Evolutionary conservation across 2,329 filamentous ascomycete species (phyloP), one percentile per base, ranked within the genome.

Genomic region (Microdochium nivale): DNA sequence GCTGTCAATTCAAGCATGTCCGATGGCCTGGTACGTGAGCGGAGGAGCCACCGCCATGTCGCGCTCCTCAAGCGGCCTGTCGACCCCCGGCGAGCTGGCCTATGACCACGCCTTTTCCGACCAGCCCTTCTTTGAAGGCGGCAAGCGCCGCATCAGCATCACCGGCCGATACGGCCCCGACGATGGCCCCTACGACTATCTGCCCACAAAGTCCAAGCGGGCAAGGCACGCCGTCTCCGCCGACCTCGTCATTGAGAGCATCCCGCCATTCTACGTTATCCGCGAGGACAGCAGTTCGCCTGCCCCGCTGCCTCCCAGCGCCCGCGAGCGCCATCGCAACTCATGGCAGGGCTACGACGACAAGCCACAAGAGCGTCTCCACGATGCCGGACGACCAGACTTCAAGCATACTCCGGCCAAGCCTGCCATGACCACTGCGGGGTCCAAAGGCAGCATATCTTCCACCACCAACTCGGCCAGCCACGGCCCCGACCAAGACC

Each of bases 121-220:
- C 49, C 52, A 52, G 46, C 62, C 60, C 33, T 66, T 68, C 55
- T 52, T 65, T 53, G 60, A 62, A 25, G 65, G 61, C 53, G 70
- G 66, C 53, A 73, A 73, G 61, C 68, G 70, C 48, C 65, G 68
- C 27, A 64, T 68, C 51, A 68, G 65, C 57, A 59, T 67, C 48
- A 60, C 63, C 49, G 65, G 68, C 43, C 61, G 64, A 50, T 59
- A 64, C 53, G 63, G 59, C 37, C 53, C 61, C 21, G 54, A 52
- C 49, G 58, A 62, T 32, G 55, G 67, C 57, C 55, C 58, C 67
- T 67, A 65, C 62, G 60, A 71, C 65, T 62, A 70, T 65, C 70
- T 66, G 55, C 66, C 19, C 7, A 23, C 40, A 23, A 44, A 62
- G 57, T 55, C 58, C 49, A 61, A 63, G 55, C 60, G 60, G 27